These are phyloP conservation scores for Colletotrichum sp. DNA, from an alignment of 2,329 filamentous ascomycete species.

Conservation along the genomic window DNA sequence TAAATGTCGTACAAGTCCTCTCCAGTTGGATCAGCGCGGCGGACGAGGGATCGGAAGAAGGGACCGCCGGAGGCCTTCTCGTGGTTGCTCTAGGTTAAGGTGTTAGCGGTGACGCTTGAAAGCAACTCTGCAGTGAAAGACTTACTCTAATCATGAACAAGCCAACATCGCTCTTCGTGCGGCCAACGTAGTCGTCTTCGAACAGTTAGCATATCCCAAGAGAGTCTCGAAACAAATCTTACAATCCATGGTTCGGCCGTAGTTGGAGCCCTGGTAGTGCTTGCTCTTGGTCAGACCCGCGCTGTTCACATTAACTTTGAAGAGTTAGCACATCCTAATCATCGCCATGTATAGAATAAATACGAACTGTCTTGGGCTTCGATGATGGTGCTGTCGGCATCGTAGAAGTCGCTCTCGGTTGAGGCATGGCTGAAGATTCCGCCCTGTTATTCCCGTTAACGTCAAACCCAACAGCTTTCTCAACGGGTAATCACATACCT, in stretches of 20 bases:
- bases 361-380: constrained; percentile 31
- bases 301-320: constrained; percentile 22
- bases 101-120: not conserved
- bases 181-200: constrained; percentile 40
- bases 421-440: constrained; percentile 31
- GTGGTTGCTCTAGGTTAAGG: constrained; percentile 32
- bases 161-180: constrained; percentile 36
- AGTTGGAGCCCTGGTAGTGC: constrained; percentile 41
- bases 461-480: not conserved
- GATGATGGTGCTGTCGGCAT: constrained; percentile 34
- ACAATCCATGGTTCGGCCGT: constrained; percentile 27
- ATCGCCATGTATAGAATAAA: not conserved
- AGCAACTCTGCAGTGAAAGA: not conserved
- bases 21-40: constrained; percentile 35
- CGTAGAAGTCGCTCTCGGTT: constrained; percentile 33
- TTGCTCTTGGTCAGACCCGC: constrained; percentile 40
- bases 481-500: not conserved
- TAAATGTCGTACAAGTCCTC: constrained; percentile 47
- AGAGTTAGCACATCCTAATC: not conserved
- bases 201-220: constrained; percentile 28
- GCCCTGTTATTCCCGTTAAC: not conserved
- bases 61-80: constrained; percentile 43
- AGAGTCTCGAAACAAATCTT: not conserved
- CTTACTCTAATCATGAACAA: constrained; percentile 37
- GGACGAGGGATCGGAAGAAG: constrained; percentile 43